A percentile compares a stretch with the other conserved stretches of the same genome.
Evolutionary conservation across 2,329 filamentous ascomycete species (phyloP).

Genomic region (Colletotrichum tanaceti): DNA sequence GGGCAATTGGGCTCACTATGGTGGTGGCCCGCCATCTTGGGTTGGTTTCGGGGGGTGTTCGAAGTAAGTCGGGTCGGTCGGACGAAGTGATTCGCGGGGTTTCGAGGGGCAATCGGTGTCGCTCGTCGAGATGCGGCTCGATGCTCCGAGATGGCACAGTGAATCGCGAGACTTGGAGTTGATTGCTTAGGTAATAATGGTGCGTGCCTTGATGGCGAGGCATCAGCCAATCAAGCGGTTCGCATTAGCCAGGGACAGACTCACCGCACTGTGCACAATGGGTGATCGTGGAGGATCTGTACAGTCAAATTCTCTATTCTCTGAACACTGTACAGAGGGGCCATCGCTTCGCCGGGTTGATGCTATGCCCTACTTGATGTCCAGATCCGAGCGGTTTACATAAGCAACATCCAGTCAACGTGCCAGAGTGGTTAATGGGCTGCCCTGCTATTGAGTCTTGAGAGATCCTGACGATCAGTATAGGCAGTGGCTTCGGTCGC

Average conservation of each 20-base stretch:
- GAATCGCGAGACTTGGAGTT: slow-evolving; percentile 22
- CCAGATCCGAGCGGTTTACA: fast-evolving
- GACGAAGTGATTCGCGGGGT: slow-evolving; percentile 15
- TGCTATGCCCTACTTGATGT: fast-evolving
- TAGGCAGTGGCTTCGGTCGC: slow-evolving; percentile 40
- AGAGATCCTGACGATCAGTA: neutral
- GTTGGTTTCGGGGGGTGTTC: neutral
- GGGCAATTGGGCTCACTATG: slow-evolving; percentile 39
- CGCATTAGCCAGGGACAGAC: neutral
- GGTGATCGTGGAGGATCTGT: too few species aligned
- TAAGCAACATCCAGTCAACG: slow-evolving; percentile 31
- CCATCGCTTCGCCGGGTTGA: too few species aligned
- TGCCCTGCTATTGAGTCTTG: slow-evolving; percentile 31
- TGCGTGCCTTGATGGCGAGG: slow-evolving; percentile 20
- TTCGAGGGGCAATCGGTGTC: slow-evolving; percentile 9
- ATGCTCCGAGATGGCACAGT: slow-evolving; percentile 18
- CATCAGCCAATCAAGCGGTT: slow-evolving; percentile 1
- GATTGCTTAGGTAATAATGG: slow-evolving; percentile 23
- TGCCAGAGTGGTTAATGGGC: slow-evolving; percentile 41
- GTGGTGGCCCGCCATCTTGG: slow-evolving; percentile 42
- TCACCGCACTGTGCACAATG: neutral
- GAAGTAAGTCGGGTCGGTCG: slow-evolving; percentile 4
- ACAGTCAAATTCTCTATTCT: neutral
- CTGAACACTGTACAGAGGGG: neutral
- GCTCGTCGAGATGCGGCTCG: slow-evolving; percentile 20